Evolutionary conservation across 2,329 filamentous ascomycete species (phyloP), one percentile per base, ranked within the genome.

Genomic region (Colletotrichum karsti): DNA sequence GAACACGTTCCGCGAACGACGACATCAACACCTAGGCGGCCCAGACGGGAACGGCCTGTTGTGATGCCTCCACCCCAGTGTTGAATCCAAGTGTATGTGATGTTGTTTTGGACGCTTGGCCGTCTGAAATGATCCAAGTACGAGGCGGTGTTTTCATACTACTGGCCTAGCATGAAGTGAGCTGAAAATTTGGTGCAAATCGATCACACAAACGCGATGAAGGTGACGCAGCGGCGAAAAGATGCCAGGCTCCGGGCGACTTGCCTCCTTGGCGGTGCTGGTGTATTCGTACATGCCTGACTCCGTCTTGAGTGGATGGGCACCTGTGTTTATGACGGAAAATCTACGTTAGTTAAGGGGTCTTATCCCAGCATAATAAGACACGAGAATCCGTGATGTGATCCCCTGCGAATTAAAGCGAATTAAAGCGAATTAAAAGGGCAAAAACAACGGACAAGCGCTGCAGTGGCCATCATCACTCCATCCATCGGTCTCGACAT

Each of bases 401-500:
- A 59, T 50, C 55, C 42, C 18, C 24, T 63, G 53, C n/a, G n/a
- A n/a, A n/a, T n/a, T n/a, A n/a, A n/a, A n/a, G n/a, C n/a, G n/a
- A n/a, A n/a, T n/a, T n/a, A n/a, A n/a, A n/a, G n/a, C n/a, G n/a
- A n/a, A n/a, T n/a, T n/a, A n/a, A n/a, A n/a, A n/a, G n/a, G n/a
- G n/a, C n/a, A n/a, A n/a, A n/a, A n/a, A n/a, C 41, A 30, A 63
- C 24, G 18, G 30, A 63, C 53, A 26, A 30, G 13, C 35, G 51
- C 10, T 39, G 42, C 26, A 26, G 13, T 22, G 30, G 30, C 30
- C 18, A 30, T 53, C 51, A 26, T 41, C 22, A 26, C 33, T 55
- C 53, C 56, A 50, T 24, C 46, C 24, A 54, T 54, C 26, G 35
- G 51, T 53, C 64, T 63, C 51, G 59, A 51, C 51, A 51, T 26